Evolutionary conservation across 305 asterid species (phyloP).

Genomic region (Withania somnifera): DNA sequence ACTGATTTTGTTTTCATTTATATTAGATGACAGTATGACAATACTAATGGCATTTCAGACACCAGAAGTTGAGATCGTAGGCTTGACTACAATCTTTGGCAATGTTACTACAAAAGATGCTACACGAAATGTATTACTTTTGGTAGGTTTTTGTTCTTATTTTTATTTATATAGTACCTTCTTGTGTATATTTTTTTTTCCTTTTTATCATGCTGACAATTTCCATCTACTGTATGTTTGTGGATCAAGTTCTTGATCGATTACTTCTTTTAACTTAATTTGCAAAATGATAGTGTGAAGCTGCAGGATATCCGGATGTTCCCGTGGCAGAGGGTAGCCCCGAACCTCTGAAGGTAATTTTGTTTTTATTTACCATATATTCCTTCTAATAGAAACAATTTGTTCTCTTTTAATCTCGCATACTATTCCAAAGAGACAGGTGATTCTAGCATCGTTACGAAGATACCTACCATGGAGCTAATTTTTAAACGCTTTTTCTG

Average conservation of each 20-base stretch:
- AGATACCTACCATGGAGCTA: background rate
- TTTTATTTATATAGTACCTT: background rate
- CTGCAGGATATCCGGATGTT: slow-evolving; percentile 33
- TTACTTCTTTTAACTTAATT: slow-evolving; percentile 16
- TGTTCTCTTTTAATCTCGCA: background rate
- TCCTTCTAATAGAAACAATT: background rate
- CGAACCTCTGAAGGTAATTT: slow-evolving; percentile 36
- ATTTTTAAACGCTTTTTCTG: background rate
- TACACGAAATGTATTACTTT: slow-evolving; percentile 71
- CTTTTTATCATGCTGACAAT: background rate
- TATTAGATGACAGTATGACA: slow-evolving; percentile 87
- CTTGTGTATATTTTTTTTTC: background rate
- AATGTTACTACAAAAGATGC: slow-evolving; percentile 80
- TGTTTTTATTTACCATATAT: slow-evolving; percentile 40
- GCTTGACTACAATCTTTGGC: slow-evolving; percentile 85
- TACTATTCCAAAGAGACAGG: background rate
- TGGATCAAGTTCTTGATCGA: slow-evolving; percentile 35
- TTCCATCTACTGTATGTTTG: background rate
- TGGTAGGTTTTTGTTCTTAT: slow-evolving; percentile 44
- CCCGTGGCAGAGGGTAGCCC: slow-evolving; percentile 40
- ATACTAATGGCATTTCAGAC: slow-evolving; percentile 93
- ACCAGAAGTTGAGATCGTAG: slow-evolving; percentile 60
- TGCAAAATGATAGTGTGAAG: slow-evolving; percentile 30
- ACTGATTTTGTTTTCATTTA: slow-evolving; percentile 5
- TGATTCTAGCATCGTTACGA: background rate